phyloP scores from a whole-genome alignment of 192 early-diverging fungal genomes.

The Fimicolochytrium jonesii region DNA sequence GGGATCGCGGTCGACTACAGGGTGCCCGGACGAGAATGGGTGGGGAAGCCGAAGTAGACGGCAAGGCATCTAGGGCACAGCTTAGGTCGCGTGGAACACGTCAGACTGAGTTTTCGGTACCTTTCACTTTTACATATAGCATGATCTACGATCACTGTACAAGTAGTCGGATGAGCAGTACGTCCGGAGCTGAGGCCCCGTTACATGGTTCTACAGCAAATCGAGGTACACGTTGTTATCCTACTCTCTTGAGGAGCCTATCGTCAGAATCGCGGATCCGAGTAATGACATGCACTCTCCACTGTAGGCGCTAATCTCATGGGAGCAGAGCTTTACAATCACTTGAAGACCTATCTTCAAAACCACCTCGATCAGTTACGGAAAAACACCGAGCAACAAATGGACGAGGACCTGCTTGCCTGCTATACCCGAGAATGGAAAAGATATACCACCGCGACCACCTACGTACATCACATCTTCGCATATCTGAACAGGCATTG shows the following conservation, averaged over 20 bases:
- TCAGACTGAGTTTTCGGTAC: too few relatives aligned
- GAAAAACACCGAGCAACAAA: conserved; percentile 54
- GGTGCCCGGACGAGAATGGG: too few relatives aligned
- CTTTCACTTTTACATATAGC: conserved; percentile 34
- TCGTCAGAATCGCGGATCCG: too few relatives aligned
- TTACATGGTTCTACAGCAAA: conserved; percentile 6
- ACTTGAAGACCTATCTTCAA: conserved; percentile 53
- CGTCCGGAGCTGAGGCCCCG: conserved; percentile 1
- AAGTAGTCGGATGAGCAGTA: conserved; percentile 35
- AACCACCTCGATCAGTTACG: conserved; percentile 45
- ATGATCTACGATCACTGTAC: conserved; percentile 79
- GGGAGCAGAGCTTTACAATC: conserved; percentile 63
- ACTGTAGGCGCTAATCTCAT: conserved; percentile 49
- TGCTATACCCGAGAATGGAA: conserved; percentile 90
- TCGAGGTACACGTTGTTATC: conserved; percentile 20
- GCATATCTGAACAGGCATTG: conserved; percentile 95
- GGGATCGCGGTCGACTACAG: too few relatives aligned
- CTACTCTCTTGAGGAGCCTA: too few relatives aligned
- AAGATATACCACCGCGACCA: conserved; percentile 80
- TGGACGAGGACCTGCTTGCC: conserved; percentile 76
- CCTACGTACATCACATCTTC: conserved; percentile 86
- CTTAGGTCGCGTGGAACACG: too few relatives aligned
- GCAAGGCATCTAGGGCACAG: too few relatives aligned
- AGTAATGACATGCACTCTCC: neutral
- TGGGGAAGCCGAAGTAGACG: too few relatives aligned